Base-by-base conservation (phyloP, 495 filamentous ascomycete species). In the Lepraria neglecta region DNA sequence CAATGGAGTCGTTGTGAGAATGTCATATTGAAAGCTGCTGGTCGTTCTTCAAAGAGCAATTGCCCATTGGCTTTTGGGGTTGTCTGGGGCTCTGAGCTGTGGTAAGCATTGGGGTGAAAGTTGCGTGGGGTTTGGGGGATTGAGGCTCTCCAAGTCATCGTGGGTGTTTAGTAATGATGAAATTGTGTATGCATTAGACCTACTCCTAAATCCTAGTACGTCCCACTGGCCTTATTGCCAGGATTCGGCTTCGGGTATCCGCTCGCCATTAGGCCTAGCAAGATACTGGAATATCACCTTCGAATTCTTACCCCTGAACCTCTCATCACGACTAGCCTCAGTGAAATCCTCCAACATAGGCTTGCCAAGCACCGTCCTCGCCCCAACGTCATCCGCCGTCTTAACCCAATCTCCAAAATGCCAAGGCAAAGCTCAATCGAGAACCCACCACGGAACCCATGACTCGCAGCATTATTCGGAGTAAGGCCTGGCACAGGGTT, bases 391-490 rank as follows among this genome's bases (percentile, higher is more conserved):
- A 15, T 44, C 54, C 14, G 33, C 54, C 54, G 42, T 27, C 72
- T 77, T n/a, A 11, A 56, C 14, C 6, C 54, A 24, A 56, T 43
- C 19, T 56, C 19, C 54, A 56, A 56, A 56, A 56, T 35, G 21
- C 54, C 54, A 38, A 42, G 21, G 4, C 54, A 56, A 27, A 56
- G 21, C 54, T 56, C 38, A n/a, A 56, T 56, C 6, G 54, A 56
- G 27, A 56, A 43, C 9, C 54, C 54, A 12, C 42, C 27, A 2
- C 27, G 19, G 10, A 40, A 56, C 27, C 42, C 54, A 27, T 27
- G 35, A 24, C 27, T 24, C 31, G 54, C 54, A 15, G 54, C 6
- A 19, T 42, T 56, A 28, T 21, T 27, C 0, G 35, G 54, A 31
- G n/a, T 56, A 6, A 43, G 15, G n/a, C 54, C 54, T 28, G 35